These are phyloP conservation scores for Cyclotella baltica DNA, from an alignment of 108 stramenopile species.

Conservation along the genomic window DNA sequence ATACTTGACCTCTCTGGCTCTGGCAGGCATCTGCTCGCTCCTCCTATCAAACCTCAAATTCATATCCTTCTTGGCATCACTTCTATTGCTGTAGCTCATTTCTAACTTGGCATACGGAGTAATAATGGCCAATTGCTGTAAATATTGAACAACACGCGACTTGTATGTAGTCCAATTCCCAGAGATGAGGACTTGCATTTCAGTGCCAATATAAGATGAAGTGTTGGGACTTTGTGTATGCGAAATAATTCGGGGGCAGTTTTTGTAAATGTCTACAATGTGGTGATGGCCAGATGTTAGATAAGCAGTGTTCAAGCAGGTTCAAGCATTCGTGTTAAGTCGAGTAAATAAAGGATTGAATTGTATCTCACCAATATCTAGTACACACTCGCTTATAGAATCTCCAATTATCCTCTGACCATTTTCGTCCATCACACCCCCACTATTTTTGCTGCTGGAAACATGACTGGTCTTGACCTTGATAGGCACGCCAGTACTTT, in stretches of 20 bases:
- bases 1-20: constrained; percentile 91
- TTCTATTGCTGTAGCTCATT: constrained; percentile 69
- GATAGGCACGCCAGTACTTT: constrained; percentile 93
- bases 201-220: constrained; percentile 84
- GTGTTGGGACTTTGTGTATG: constrained; percentile 78
- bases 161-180: constrained; percentile 95
- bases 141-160: constrained; percentile 87
- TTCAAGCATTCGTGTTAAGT: too few species aligned
- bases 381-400: constrained; percentile 72
- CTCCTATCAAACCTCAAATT: constrained; percentile 77
- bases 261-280: constrained; percentile 84
- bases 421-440: constrained; percentile 27
- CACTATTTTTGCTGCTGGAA: too few species aligned
- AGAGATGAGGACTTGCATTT: constrained; percentile 86
- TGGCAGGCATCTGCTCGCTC: constrained; percentile 91
- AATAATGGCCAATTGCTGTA: constrained; percentile 96
- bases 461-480: constrained; percentile 69
- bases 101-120: constrained; percentile 93
- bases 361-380: constrained; percentile 83
- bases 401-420: constrained; percentile 50
- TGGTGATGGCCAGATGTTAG: not conserved
- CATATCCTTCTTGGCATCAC: constrained; percentile 71
- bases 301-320: too few species aligned
- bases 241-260: constrained; percentile 79
- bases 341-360: too few species aligned